Conservation (phyloP, 129 eudicot genomes). For the Flaveria linearis region DNA sequence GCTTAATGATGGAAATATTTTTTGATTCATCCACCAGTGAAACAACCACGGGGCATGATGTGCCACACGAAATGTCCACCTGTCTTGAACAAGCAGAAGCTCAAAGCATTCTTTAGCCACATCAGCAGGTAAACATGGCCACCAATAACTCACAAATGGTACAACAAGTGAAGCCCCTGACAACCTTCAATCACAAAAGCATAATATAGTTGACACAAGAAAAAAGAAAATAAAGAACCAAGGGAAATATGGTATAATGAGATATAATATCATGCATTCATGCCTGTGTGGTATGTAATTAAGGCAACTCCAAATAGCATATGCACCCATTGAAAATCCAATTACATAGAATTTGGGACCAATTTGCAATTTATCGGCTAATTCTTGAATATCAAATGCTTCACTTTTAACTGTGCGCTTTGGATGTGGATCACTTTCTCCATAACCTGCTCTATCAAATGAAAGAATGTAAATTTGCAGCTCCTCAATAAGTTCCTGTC, state of each 20-base stretch:
- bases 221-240: not conserved
- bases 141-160: slow-evolving; percentile 66
- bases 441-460: slow-evolving; percentile 83
- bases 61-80: slow-evolving; percentile 57
- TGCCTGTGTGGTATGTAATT: slow-evolving; percentile 85
- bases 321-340: slow-evolving; percentile 79
- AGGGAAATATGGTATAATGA: slow-evolving; percentile 2
- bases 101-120: slow-evolving; percentile 38
- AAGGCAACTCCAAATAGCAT: slow-evolving; percentile 72
- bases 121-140: slow-evolving; percentile 56
- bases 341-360: slow-evolving; percentile 68
- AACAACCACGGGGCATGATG: slow-evolving; percentile 65
- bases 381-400: slow-evolving; percentile 74
- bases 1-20: slow-evolving; percentile 54
- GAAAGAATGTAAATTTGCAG: slow-evolving; percentile 54
- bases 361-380: slow-evolving; percentile 66
- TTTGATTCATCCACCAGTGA: slow-evolving; percentile 75
- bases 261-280: slow-evolving; percentile 41
- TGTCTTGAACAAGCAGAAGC: slow-evolving; percentile 43
- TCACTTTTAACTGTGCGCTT: slow-evolving; percentile 75
- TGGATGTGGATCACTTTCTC: slow-evolving; percentile 85
- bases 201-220: slow-evolving; percentile 12
- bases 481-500: slow-evolving; percentile 66
- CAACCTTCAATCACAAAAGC: slow-evolving; percentile 43
- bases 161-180: slow-evolving; percentile 64